Evolutionary conservation across 1,284 basidiomycete genomes (phyloP).

Genomic region (Mycena citricolor): DNA sequence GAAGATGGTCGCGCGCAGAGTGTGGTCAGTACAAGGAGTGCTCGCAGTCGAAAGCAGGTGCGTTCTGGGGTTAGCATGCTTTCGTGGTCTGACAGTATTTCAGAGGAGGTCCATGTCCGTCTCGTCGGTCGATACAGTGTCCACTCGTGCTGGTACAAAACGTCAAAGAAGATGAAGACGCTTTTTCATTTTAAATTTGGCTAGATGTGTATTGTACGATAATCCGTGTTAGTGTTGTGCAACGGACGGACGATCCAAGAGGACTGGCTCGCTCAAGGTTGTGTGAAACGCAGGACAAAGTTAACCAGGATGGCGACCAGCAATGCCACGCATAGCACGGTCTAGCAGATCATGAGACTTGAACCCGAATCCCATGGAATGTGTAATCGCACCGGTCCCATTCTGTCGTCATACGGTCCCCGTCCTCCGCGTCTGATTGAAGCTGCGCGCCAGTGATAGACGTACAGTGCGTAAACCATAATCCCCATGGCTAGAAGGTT

Average conservation of each 20-base stretch:
- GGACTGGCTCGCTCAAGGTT: slow-evolving; percentile 20
- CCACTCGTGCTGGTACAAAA: slow-evolving; percentile 52
- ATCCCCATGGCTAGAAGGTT: slow-evolving; percentile 80
- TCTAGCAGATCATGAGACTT: slow-evolving; percentile 47
- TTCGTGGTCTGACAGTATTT: background rate
- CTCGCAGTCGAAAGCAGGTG: slow-evolving; percentile 59
- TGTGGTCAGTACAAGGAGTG: slow-evolving; percentile 60
- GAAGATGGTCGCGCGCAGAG: slow-evolving; percentile 64
- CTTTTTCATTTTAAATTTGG: background rate
- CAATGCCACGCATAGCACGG: slow-evolving; percentile 82
- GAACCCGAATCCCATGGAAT: slow-evolving; percentile 13
- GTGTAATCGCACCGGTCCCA: slow-evolving; percentile 56
- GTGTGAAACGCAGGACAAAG: slow-evolving; percentile 80
- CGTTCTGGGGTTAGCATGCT: slow-evolving; percentile 24
- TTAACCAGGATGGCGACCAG: slow-evolving; percentile 92
- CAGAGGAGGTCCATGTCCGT: slow-evolving; percentile 63
- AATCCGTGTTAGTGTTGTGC: background rate
- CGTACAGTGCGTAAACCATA: slow-evolving; percentile 94
- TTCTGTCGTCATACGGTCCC: slow-evolving; percentile 95
- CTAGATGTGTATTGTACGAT: background rate
- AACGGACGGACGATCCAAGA: background rate
- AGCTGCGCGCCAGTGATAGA: slow-evolving; percentile 94
- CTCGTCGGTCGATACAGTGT: slow-evolving; percentile 63
- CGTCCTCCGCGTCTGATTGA: slow-evolving; percentile 91
- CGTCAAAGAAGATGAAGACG: slow-evolving; percentile 43